Conservation (phyloP, 257 asterid genomes). For the Rubia yunnanensis region DNA sequence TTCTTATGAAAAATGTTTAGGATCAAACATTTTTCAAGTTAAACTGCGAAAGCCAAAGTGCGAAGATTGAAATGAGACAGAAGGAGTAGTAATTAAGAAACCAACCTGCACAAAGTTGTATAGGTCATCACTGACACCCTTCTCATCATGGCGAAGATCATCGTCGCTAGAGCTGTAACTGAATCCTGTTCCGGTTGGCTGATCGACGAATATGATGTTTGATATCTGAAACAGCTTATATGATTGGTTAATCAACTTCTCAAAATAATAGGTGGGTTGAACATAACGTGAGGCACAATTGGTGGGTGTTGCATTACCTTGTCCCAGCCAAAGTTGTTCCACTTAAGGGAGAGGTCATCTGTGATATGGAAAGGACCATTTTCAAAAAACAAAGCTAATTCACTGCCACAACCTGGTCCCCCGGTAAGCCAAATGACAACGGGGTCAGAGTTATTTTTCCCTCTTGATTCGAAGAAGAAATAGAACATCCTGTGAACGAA, state of each 20-base stretch:
- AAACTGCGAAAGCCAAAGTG: too few species aligned
- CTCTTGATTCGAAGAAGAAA: conserved; percentile 62
- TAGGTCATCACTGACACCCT: conserved; percentile 48
- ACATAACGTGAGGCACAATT: background rate
- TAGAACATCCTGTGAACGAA: conserved; percentile 56
- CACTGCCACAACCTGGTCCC: conserved; percentile 83
- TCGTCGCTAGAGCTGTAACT: conserved; percentile 34
- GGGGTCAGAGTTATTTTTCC: conserved; percentile 34
- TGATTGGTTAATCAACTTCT: too few species aligned
- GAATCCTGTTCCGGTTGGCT: conserved; percentile 62
- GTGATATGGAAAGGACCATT: conserved; percentile 68
- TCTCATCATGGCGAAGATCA: conserved; percentile 40
- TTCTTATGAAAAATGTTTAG: too few species aligned
- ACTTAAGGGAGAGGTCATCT: conserved; percentile 40
- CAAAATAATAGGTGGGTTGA: too few species aligned
- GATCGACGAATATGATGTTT: conserved; percentile 45
- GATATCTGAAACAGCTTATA: conserved; percentile 29
- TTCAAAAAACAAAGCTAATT: conserved; percentile 63
- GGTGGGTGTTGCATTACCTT: conserved; percentile 29
- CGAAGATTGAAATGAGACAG: too few species aligned
- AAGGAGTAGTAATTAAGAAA: background rate
- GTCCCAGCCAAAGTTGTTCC: conserved; percentile 88
- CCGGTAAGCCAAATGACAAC: conserved; percentile 75
- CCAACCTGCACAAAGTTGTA: conserved; percentile 52
- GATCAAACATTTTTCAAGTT: too few species aligned